phyloP scores from a whole-genome alignment of 2,329 filamentous ascomycete genomes.

The Aspergillus sp. region DNA sequence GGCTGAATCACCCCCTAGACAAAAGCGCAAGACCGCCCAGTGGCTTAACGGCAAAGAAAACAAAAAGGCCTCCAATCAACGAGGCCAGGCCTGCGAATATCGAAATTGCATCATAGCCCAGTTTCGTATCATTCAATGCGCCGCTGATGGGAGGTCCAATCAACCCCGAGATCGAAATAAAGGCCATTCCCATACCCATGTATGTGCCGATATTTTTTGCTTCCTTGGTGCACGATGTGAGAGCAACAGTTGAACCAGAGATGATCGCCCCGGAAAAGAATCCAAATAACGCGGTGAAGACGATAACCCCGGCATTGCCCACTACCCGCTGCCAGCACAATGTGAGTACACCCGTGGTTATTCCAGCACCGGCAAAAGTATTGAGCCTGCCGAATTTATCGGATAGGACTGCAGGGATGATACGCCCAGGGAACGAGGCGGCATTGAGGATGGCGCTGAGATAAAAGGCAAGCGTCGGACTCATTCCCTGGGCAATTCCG shows the following conservation, averaged over 20 bases:
- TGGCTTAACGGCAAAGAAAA: slow-evolving; percentile 3
- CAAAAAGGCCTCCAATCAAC: slow-evolving; percentile 1
- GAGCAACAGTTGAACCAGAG: slow-evolving; percentile 17
- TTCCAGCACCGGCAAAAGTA: slow-evolving; percentile 18
- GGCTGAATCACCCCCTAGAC: background rate
- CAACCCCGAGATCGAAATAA: slow-evolving; percentile 1
- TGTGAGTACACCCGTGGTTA: slow-evolving; percentile 29
- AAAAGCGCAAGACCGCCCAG: background rate
- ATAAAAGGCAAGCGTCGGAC: slow-evolving; percentile 24
- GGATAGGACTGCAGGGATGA: slow-evolving; percentile 33
- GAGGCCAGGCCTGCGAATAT: background rate
- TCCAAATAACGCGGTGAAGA: slow-evolving; percentile 32
- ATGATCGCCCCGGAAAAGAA: slow-evolving; percentile 37
- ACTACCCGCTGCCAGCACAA: slow-evolving; percentile 28
- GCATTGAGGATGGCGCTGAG: slow-evolving; percentile 34
- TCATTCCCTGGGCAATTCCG: slow-evolving; percentile 24
- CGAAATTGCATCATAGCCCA: background rate
- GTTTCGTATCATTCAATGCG: slow-evolving; percentile 2
- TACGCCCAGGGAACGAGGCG: slow-evolving; percentile 35
- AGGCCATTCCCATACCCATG: slow-evolving; percentile 22
- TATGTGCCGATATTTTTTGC: slow-evolving; percentile 20
- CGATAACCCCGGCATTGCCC: slow-evolving; percentile 28
- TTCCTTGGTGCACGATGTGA: slow-evolving; percentile 16
- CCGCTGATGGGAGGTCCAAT: slow-evolving; percentile 10
- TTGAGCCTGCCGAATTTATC: slow-evolving; percentile 27